Base-by-base conservation (phyloP, 2,329 filamentous ascomycete genomes). In the Cladosporium sp. region DNA sequence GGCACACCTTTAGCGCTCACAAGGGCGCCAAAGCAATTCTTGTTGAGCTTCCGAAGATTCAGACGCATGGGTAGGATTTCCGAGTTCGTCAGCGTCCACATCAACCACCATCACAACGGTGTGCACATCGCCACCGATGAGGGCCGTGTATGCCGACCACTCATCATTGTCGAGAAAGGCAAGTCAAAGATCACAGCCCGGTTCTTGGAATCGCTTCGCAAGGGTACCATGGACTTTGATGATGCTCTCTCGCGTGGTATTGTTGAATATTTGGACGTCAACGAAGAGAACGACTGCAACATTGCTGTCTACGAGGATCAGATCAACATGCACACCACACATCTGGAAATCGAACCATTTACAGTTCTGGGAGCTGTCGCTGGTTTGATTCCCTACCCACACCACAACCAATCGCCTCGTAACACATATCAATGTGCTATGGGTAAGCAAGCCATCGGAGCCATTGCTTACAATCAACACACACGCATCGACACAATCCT, bases 351-450 rank as follows among this genome's bases (percentile, higher is more conserved):
- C 68, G 95, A 99, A 76, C 96, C 96, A 0, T 99, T 99, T 76
- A 99, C 95, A 1, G 90, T 99, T 59, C 86, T 99, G 16, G 95
- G 95, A 29, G 95, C 95, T 56, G 95, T 99, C 29, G 95, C 95
- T 46, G 95, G 95, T 52, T 84, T 99, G 44, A 99, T 99, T 76
- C 95, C 95, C 5, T 99, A 98, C 75, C 95, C 95, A 10, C 95
- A 99, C 78, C 95, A 99, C 83, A 99, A 99, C 79, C 95, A 99
- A 78, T 99, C 96, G 18, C 95, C 95, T 11, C 87, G 95, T 84
- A 99, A 99, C 77, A 99, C 95, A 0, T 99, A 99, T 75, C 93
- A 98, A 84, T 97, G 94, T 81, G 95, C 95, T 80, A 99, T 99
- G 95, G 95, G 95, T 86, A 99, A 99, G 81, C 95, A 99, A 90